Evolutionary conservation across 768 basidiomycete genomes (phyloP).

Genomic region (Daedalea quercina): DNA sequence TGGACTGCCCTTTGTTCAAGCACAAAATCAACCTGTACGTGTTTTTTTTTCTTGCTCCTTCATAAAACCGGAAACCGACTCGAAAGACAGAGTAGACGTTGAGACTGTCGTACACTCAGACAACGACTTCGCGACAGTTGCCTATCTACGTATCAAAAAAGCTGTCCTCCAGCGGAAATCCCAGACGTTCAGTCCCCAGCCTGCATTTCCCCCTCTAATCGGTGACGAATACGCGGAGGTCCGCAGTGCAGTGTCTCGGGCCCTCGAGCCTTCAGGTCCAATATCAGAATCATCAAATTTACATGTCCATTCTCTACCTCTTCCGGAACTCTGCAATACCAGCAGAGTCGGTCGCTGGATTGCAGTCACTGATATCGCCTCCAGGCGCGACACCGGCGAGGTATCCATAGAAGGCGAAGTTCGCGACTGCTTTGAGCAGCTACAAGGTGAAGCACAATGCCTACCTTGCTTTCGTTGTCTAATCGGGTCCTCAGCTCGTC

Average conservation of each 20-base stretch:
- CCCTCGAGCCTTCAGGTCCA: neutral
- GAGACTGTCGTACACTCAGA: constrained; percentile 75
- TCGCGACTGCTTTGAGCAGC: constrained; percentile 50
- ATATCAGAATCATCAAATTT: neutral
- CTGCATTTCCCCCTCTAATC: constrained; percentile 45
- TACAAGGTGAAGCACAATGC: constrained; percentile 44
- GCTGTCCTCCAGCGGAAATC: constrained; percentile 59
- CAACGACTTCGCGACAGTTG: constrained; percentile 83
- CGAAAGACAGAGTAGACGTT: constrained; percentile 42
- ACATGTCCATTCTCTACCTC: neutral
- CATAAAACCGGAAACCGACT: neutral
- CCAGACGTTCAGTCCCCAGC: constrained; percentile 3
- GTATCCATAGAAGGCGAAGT: constrained; percentile 68
- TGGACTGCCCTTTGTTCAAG: constrained; percentile 88
- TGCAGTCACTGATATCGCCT: constrained; percentile 51
- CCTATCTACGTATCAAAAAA: constrained; percentile 75
- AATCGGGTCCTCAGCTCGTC: neutral
- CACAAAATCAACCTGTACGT: constrained; percentile 63
- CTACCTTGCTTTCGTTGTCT: neutral
- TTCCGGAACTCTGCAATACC: neutral
- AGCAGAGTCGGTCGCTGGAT: constrained; percentile 58
- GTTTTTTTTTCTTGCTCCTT: neutral
- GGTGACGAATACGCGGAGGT: constrained; percentile 32
- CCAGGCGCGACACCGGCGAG: constrained; percentile 13
- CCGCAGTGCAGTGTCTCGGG: constrained; percentile 3